phyloP scores from a whole-genome alignment of 2,329 filamentous ascomycete genomes.

The Alternaria viburni region DNA sequence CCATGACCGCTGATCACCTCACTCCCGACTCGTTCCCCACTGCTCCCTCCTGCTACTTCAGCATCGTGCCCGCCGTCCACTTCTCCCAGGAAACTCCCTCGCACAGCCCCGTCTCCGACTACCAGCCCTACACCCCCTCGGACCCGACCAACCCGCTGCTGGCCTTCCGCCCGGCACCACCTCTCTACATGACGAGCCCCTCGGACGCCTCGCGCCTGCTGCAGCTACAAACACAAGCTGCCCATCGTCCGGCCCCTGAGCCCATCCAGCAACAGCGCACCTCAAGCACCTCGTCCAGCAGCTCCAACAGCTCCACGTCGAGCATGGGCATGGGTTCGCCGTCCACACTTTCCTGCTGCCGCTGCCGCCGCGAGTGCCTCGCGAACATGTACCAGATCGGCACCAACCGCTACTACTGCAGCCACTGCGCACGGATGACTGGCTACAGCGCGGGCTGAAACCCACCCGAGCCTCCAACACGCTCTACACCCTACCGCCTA shows the following conservation, averaged over 20 bases:
- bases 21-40: slow-evolving; percentile 14
- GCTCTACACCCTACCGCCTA: not conserved
- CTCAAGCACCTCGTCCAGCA: slow-evolving; percentile 13
- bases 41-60: slow-evolving; percentile 43
- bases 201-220: slow-evolving; percentile 45
- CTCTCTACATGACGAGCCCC: slow-evolving; percentile 28
- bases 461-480: not conserved
- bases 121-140: slow-evolving; percentile 31
- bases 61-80: slow-evolving; percentile 33
- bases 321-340: slow-evolving; percentile 21
- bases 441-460: slow-evolving; percentile 47
- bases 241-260: slow-evolving; percentile 40
- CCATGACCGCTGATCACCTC: slow-evolving; percentile 22
- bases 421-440: slow-evolving; percentile 48
- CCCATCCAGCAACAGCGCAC: slow-evolving; percentile 32
- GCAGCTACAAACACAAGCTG: slow-evolving; percentile 48
- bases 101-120: slow-evolving; percentile 27
- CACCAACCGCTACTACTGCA: slow-evolving; percentile 51
- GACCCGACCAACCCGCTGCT: slow-evolving; percentile 46
- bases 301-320: slow-evolving; percentile 19
- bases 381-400: slow-evolving; percentile 47
- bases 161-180: slow-evolving; percentile 32
- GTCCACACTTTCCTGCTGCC: slow-evolving; percentile 37
- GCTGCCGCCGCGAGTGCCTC: slow-evolving; percentile 43
- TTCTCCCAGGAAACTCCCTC: slow-evolving; percentile 44